These are phyloP conservation scores for Corymbia citriodora DNA, from an alignment of 441 rosid species.

Conservation along the genomic window DNA sequence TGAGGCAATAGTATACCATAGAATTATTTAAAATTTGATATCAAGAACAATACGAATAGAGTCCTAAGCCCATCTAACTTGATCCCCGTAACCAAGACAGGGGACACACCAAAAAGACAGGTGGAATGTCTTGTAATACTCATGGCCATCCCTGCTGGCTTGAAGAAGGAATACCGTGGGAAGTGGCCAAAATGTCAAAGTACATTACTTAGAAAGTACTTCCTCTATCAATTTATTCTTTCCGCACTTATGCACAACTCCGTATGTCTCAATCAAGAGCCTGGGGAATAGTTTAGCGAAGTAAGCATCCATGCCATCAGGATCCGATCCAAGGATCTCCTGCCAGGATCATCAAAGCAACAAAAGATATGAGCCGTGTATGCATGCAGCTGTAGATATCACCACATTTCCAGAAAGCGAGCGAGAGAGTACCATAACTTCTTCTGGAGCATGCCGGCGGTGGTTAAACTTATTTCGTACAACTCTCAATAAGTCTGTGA, in stretches of 20 bases:
- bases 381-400: background rate
- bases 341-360: background rate
- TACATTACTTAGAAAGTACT: background rate
- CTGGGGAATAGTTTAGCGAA: background rate
- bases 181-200: background rate
- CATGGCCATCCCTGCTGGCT: background rate
- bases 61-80: fast-evolving
- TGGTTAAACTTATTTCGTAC: conserved; percentile 77
- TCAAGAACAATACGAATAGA: background rate
- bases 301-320: no score
- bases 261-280: background rate
- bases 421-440: conserved; percentile 56
- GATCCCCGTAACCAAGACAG: background rate
- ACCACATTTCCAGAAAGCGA: background rate
- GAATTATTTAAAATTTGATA: background rate
- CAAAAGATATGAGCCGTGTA: fast-evolving
- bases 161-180: background rate
- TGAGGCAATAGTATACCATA: no score
- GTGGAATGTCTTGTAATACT: background rate
- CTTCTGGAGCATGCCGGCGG: conserved; percentile 61
- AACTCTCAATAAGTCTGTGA: conserved; percentile 71
- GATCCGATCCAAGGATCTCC: fast-evolving
- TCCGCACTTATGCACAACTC: fast-evolving
- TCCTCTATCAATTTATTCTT: fast-evolving
- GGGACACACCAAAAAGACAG: fast-evolving